Evolutionary conservation across 306 rosid species (phyloP).

Genomic region (Myrica gale): DNA sequence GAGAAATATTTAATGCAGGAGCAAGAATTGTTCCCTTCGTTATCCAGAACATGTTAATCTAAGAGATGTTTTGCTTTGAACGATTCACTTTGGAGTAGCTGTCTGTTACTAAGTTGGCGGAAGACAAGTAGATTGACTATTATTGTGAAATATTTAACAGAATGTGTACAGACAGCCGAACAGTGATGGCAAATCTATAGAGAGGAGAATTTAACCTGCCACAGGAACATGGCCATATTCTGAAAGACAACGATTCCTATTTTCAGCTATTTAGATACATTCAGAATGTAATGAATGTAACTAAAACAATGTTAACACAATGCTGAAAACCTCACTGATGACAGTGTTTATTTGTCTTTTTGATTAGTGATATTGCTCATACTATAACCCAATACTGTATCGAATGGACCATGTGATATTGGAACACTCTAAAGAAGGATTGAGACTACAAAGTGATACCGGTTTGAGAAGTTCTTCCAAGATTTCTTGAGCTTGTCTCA

Average conservation of each 20-base stretch:
- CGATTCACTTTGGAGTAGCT: neutral
- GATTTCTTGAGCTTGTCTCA: constrained; percentile 88
- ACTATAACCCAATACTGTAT: neutral
- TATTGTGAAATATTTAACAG: neutral
- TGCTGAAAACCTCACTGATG: neutral
- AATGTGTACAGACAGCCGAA: constrained; percentile 7
- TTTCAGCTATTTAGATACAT: neutral
- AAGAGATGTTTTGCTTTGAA: neutral
- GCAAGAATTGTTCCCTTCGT: neutral
- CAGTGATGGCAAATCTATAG: neutral
- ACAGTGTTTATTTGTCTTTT: constrained; percentile 1
- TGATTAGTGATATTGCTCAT: too few relatives aligned
- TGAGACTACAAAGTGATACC: constrained; percentile 45
- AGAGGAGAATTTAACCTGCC: constrained; percentile 10
- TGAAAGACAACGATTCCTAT: neutral
- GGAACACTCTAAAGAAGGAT: neutral
- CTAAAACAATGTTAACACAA: neutral
- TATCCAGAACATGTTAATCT: neutral
- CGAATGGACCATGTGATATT: neutral
- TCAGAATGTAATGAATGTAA: neutral
- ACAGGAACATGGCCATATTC: neutral
- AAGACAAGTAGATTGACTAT: constrained; percentile 7
- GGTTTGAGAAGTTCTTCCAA: constrained; percentile 91
- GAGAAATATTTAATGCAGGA: neutral
- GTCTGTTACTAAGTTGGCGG: neutral